Evolutionary conservation across 257 asterid genomes (phyloP).

Genomic region (Solanum bulbocastanum): DNA sequence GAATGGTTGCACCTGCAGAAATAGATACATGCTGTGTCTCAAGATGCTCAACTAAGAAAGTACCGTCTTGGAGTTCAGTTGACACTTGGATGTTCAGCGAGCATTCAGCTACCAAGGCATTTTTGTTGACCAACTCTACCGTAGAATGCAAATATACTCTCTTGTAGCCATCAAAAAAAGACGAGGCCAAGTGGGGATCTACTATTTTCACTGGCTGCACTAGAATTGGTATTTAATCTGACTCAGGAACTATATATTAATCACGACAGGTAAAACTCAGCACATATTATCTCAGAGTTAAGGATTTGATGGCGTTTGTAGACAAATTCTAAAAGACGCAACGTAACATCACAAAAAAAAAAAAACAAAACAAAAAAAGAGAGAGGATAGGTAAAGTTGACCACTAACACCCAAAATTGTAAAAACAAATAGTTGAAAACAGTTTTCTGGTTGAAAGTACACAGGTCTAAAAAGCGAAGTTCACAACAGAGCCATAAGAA

Average conservation of each 20-base stretch:
- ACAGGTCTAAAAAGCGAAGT: background rate
- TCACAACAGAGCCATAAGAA: background rate
- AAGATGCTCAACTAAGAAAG: slow-evolving; percentile 59
- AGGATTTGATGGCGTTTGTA: background rate
- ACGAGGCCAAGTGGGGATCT: slow-evolving; percentile 89
- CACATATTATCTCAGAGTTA: background rate
- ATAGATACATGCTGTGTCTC: slow-evolving; percentile 45
- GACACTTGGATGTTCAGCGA: slow-evolving; percentile 82
- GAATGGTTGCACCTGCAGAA: slow-evolving; percentile 52
- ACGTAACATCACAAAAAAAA: background rate
- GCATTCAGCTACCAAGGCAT: slow-evolving; percentile 51
- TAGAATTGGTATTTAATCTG: slow-evolving; percentile 6
- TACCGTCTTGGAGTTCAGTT: slow-evolving; percentile 56
- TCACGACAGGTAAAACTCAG: background rate
- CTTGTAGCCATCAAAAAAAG: slow-evolving; percentile 60
- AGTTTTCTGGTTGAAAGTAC: background rate
- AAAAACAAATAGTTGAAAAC: background rate
- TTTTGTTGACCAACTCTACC: slow-evolving; percentile 61
- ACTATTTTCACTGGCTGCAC: slow-evolving; percentile 96
- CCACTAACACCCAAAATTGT: background rate
- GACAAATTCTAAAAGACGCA: background rate
- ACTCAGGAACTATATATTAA: slow-evolving; percentile 13
- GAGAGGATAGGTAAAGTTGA: background rate
- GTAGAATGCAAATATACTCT: slow-evolving; percentile 75
- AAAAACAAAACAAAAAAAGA: background rate